Conservation (phyloP, 2,329 filamentous ascomycete genomes). For the Blastomyces silverae region DNA sequence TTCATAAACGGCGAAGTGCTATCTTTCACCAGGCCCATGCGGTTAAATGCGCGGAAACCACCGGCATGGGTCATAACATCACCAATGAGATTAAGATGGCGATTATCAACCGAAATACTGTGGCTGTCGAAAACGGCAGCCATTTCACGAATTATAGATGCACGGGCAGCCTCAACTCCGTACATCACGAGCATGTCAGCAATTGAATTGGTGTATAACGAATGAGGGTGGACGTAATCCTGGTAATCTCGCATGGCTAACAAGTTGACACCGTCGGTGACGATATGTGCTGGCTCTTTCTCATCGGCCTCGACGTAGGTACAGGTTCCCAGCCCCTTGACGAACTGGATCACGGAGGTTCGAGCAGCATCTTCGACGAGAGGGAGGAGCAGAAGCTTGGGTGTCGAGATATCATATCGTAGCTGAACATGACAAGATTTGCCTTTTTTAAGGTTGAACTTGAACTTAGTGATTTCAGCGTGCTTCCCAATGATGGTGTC, state of each 20-base stretch:
- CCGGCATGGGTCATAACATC: conserved; percentile 97
- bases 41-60: conserved; percentile 83
- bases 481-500: conserved; percentile 58
- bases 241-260: conserved; percentile 83
- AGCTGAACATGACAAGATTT: conserved; percentile 74
- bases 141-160: conserved; percentile 80
- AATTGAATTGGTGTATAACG: conserved; percentile 87
- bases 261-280: conserved; percentile 81
- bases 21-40: conserved; percentile 70
- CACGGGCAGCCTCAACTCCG: conserved; percentile 87
- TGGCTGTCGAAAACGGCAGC: conserved; percentile 79
- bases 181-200: conserved; percentile 76
- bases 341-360: conserved; percentile 78
- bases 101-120: conserved; percentile 83
- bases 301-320: conserved; percentile 57
- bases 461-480: conserved; percentile 65
- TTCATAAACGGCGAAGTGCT: conserved; percentile 91
- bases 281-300: conserved; percentile 49
- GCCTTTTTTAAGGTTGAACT: conserved; percentile 67
- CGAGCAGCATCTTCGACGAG: conserved; percentile 76
- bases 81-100: conserved; percentile 90
- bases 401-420: conserved; percentile 69
- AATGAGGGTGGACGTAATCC: conserved; percentile 77
- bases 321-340: conserved; percentile 67
- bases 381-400: conserved; percentile 89